Evolutionary conservation across 2,329 filamentous ascomycete genomes (phyloP), one percentile per base, ranked within the genome.

Genomic region (Trichoderma brevicompactum): DNA sequence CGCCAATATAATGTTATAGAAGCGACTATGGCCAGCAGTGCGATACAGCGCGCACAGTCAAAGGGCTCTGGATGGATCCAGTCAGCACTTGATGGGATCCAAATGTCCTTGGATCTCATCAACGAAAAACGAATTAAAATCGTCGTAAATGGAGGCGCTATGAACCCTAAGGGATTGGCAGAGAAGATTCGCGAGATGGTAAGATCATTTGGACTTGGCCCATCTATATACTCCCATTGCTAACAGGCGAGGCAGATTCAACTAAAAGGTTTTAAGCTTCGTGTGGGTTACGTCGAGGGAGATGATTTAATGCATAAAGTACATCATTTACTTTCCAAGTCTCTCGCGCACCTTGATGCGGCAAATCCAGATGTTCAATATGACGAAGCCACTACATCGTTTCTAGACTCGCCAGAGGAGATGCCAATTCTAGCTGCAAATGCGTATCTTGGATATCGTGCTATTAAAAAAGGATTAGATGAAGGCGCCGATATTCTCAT

Each of bases 111-210:
- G 2, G 69, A 72, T 17, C 83, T 67, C 73, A 78, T 74, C 13
- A 66, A 71, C 1, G 74, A 81, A 55, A 81, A 83, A 66, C 71
- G 77, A 0, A 86, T 87, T 74, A 85, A 83, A 66, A 76, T 87
- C 12, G 77, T 85, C 41, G 76, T 86, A 64, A 87, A 87, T 68
- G 85, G 85, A 2, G 85, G 86, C 0, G 83, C 81, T 2, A 77
- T 83, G 15, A 83, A 87, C 65, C 85, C 85, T 0, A 77, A 78
- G 65, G 83, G 80, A 0, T 70, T 88, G 15, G 82, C 83, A 0
- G 69, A 80, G 58, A 72, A 69, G 49, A 67, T 73, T 8, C 64
- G 70, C 1, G 56, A 64, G 2, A 44, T 71, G 62, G 71, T 72
- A 61, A 40, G 54, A 34, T 7, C 7, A 2, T 13, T 23, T 9